A percentile compares a stretch with the other conserved stretches of the same genome.
Evolutionary conservation across 805 yeast species (phyloP).

Genomic region (Ogataea henricii): DNA sequence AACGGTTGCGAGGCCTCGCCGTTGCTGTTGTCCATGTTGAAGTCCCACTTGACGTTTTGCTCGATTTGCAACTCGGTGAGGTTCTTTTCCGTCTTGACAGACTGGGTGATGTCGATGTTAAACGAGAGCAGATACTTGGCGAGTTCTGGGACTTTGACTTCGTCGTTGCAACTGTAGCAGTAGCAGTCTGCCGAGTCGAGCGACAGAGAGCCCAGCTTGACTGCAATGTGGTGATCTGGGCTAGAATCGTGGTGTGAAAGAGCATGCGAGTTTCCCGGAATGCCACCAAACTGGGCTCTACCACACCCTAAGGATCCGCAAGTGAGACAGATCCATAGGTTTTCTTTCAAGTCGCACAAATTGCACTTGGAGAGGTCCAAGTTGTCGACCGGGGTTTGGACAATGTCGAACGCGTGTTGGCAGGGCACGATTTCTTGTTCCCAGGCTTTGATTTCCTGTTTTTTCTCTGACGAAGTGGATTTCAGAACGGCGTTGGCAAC

Average conservation of each 20-base stretch:
- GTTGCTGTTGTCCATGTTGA: slow-evolving; percentile 69
- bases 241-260: slow-evolving; percentile 59
- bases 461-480: slow-evolving; percentile 59
- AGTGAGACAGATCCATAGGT: slow-evolving; percentile 87
- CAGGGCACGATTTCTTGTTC: slow-evolving; percentile 84
- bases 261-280: slow-evolving; percentile 94
- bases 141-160: slow-evolving; percentile 70
- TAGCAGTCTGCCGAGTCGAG: slow-evolving; percentile 80
- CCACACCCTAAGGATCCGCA: slow-evolving; percentile 98
- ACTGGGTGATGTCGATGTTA: slow-evolving; percentile 63
- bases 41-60: slow-evolving; percentile 93
- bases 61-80: slow-evolving; percentile 88
- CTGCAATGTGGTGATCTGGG: slow-evolving; percentile 75
- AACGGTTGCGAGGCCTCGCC: slow-evolving; percentile 68
- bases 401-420: slow-evolving; percentile 64
- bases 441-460: slow-evolving; percentile 86
- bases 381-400: slow-evolving; percentile 36
- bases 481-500: slow-evolving; percentile 48
- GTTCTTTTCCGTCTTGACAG: slow-evolving; percentile 80
- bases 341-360: slow-evolving; percentile 66
- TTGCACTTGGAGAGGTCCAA: slow-evolving; percentile 48
- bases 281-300: slow-evolving; percentile 88
- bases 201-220: slow-evolving; percentile 87
- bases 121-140: slow-evolving; percentile 50
- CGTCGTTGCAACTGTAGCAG: slow-evolving; percentile 89